These are phyloP conservation scores for Penicillium roqueforti DNA, from an alignment of 495 filamentous ascomycete species.

Conservation along the genomic window DNA sequence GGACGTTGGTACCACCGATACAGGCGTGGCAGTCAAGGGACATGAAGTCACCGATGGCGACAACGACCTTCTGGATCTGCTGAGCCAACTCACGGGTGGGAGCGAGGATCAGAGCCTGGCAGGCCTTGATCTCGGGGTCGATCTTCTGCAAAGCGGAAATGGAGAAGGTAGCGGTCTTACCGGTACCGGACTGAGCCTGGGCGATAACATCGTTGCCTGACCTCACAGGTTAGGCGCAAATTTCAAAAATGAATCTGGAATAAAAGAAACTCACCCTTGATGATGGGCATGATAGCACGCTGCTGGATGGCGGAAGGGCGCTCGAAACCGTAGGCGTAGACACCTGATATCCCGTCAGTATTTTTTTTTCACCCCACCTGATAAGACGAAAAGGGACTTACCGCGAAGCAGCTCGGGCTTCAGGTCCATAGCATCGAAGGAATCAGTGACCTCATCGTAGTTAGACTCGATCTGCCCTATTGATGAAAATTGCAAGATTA, in stretches of 20 bases:
- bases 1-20: slow-evolving; percentile 96
- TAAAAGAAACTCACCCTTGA: slow-evolving; percentile 75
- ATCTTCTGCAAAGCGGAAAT: slow-evolving; percentile 98
- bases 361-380: slow-evolving; percentile 22
- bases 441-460: slow-evolving; percentile 99
- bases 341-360: slow-evolving; percentile 56
- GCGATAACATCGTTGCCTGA: slow-evolving; percentile 96
- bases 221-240: slow-evolving; percentile 15
- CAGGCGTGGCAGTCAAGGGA: slow-evolving; percentile 98
- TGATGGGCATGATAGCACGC: slow-evolving; percentile 98
- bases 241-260: slow-evolving; percentile 23
- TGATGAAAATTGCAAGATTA: slow-evolving; percentile 23
- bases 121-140: slow-evolving; percentile 87
- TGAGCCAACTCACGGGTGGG: slow-evolving; percentile 97
- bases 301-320: slow-evolving; percentile 98
- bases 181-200: slow-evolving; percentile 98
- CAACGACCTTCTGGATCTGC: slow-evolving; percentile 98
- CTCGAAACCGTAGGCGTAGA: slow-evolving; percentile 99
- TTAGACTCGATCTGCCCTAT: slow-evolving; percentile 98
- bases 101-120: slow-evolving; percentile 92
- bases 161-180: slow-evolving; percentile 99
- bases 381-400: slow-evolving; percentile 45
- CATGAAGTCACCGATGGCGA: slow-evolving; percentile 99
- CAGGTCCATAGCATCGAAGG: slow-evolving; percentile 96
- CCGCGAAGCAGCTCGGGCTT: slow-evolving; percentile 95